These are phyloP conservation scores for Ballota nigra DNA, from an alignment of 257 asterid genomes.

Conservation along the genomic window DNA sequence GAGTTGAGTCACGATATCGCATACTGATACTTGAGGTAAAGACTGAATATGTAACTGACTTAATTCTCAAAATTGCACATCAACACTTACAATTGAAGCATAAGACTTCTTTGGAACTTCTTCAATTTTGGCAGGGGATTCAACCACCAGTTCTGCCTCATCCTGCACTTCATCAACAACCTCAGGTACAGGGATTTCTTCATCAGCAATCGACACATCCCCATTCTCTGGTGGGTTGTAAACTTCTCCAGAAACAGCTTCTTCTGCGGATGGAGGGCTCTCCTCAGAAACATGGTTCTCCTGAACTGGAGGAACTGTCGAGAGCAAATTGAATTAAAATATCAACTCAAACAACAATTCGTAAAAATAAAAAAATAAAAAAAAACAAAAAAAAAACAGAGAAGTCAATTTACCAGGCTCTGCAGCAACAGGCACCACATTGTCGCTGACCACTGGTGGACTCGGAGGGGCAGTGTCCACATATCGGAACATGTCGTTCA, in stretches of 20 bases:
- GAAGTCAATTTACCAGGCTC: conserved; percentile 51
- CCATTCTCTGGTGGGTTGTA: conserved; percentile 74
- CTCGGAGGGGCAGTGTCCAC: too few relatives aligned
- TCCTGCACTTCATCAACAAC: conserved; percentile 66
- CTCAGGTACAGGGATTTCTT: conserved; percentile 76
- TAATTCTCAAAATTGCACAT: background rate
- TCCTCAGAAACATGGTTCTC: conserved; percentile 56
- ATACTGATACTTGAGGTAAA: background rate
- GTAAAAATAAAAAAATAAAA: conserved; percentile 28
- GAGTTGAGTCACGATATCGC: background rate
- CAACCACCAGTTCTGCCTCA: conserved; percentile 43
- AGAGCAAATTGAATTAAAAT: background rate
- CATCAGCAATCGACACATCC: conserved; percentile 50
- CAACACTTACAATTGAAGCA: conserved; percentile 83
- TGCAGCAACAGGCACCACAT: conserved; percentile 43
- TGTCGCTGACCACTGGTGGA: conserved; percentile 14
- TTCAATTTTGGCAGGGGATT: conserved; percentile 52
- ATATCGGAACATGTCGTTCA: conserved; percentile 79
- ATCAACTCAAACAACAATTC: background rate
- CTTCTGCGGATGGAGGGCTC: conserved; percentile 52
- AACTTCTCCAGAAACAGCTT: conserved; percentile 64
- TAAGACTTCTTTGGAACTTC: conserved; percentile 82
- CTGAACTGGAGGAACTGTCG: conserved; percentile 45
- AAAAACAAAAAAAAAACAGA: conserved; percentile 10
- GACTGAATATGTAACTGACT: background rate